A percentile compares a stretch with the other conserved stretches of the same genome.
phyloP scores from a whole-genome alignment of 345 rosid species.

The Nephelium lappaceum region DNA sequence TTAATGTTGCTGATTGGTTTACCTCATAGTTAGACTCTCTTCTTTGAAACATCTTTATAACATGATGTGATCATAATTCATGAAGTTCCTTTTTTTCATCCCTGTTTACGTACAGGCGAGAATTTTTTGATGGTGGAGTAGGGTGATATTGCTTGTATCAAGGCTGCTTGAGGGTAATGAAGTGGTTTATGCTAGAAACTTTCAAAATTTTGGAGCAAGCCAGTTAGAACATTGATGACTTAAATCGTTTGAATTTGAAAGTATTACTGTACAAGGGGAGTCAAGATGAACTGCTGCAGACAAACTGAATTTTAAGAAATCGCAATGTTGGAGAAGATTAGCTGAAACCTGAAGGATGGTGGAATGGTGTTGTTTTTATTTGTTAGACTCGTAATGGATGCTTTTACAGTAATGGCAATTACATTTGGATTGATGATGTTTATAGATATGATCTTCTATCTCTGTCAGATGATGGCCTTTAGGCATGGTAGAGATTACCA shows the following conservation, averaged over 20 bases:
- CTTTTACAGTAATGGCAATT: neutral
- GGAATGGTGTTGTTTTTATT: neutral
- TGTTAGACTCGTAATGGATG: neutral
- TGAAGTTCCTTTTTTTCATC: neutral
- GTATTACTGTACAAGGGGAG: neutral
- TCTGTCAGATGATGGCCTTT: neutral
- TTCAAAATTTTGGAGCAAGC: neutral
- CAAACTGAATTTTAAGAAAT: slow-evolving; percentile 11
- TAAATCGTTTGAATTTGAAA: neutral
- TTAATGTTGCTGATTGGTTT: neutral
- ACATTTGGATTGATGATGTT: neutral
- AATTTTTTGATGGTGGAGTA: slow-evolving; percentile 5
- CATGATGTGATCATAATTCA: neutral
- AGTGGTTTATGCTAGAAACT: neutral
- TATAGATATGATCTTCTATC: neutral
- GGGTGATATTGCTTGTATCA: neutral
- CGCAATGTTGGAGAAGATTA: neutral
- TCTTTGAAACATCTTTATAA: neutral
- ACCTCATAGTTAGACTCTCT: neutral
- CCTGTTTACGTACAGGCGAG: neutral
- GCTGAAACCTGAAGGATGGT: neutral
- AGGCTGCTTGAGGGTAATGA: neutral
- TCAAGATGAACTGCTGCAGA: neutral
- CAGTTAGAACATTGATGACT: neutral
- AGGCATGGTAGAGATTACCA: neutral